Evolutionary conservation across 2,329 filamentous ascomycete species (phyloP), one percentile per base, ranked within the genome.

Genomic region (Alternaria solani): DNA sequence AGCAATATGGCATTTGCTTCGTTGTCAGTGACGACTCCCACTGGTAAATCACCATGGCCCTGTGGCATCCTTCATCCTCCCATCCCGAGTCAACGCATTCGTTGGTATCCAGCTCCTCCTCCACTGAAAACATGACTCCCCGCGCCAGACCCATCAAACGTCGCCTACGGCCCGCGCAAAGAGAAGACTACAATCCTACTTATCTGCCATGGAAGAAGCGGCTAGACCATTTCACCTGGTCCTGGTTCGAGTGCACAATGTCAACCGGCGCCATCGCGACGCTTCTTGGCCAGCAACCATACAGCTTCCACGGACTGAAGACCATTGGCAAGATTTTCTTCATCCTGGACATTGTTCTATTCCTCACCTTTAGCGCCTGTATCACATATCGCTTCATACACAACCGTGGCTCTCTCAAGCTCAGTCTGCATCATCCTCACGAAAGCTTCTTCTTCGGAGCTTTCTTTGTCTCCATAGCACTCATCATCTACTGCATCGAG

Each of bases 201-300:
- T 26, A 38, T 25, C 25, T 69, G 23, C 58, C 64, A 47, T 70
- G 67, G 66, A 64, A 46, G 39, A 59, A 68, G 55, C 69, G 69
- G 1, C 48, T 73, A 2, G 63, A 69, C 25, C 68, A 73, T 39
- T 70, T 73, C 20, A 69, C 68, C 12, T 73, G 89, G 88, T 87
- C 18, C 1, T 92, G 89, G 89, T 94, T 89, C 76, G 91, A 89
- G 2, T 81, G 88, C 42, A 89, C 89, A 1, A 93, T 93, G 90
- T 89, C 87, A 43, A 91, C 89, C 0, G 90, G 90, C 38, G 91
- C 89, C 0, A 77, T 93, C 84, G 90, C 1, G 72, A 89, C 20
- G 80, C 91, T 61, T 81, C 84, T 20, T 85, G 87, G 60, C 79
- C 83, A 64, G 88, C 90, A 72, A 34, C 65, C 20, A 84, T 65